A percentile compares a stretch with the other conserved stretches of the same genome.
Evolutionary conservation across 345 rosid species (phyloP).

Genomic region (Lepidium didymum): DNA sequence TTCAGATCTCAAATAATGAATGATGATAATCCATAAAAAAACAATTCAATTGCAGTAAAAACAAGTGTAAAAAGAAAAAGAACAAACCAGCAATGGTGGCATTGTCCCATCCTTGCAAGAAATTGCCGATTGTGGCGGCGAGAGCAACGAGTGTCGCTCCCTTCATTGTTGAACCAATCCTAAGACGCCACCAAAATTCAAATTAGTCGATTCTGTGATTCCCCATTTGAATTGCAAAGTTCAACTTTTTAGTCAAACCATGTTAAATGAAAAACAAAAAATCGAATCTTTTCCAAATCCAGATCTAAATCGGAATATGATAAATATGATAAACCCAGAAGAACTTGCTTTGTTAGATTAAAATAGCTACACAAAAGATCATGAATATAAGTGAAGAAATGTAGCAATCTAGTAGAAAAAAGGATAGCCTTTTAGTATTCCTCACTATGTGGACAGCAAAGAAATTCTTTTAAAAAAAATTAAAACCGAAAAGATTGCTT

Average conservation of each 20-base stretch:
- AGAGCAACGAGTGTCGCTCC: conserved; percentile 89
- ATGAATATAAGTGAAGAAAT: not conserved
- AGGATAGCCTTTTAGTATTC: not conserved
- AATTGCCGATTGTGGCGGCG: conserved; percentile 86
- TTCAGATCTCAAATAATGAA: not conserved
- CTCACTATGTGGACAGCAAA: not conserved
- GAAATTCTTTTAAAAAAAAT: not conserved
- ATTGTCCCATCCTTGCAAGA: conserved; percentile 99
- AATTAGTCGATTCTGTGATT: not conserved
- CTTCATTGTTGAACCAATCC: conserved; percentile 44
- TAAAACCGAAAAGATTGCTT: conserved; percentile 9
- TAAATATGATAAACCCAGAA: not conserved
- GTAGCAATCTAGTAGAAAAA: not conserved
- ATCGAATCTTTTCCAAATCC: not conserved
- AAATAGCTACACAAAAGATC: not conserved
- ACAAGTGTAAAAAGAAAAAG: not conserved
- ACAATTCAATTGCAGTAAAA: not conserved
- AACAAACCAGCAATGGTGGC: conserved; percentile 94
- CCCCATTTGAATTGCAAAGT: not conserved
- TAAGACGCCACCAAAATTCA: conserved; percentile 1
- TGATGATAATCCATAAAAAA: not conserved
- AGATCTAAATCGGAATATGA: conserved; percentile 9
- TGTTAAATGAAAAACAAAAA: not conserved
- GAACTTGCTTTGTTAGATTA: not conserved
- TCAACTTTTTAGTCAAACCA: conserved; percentile 4